Evolutionary conservation across 192 early-diverging fungal species (phyloP), one percentile per base, ranked within the genome.

Genomic region (Radiomyces spectabilis): DNA sequence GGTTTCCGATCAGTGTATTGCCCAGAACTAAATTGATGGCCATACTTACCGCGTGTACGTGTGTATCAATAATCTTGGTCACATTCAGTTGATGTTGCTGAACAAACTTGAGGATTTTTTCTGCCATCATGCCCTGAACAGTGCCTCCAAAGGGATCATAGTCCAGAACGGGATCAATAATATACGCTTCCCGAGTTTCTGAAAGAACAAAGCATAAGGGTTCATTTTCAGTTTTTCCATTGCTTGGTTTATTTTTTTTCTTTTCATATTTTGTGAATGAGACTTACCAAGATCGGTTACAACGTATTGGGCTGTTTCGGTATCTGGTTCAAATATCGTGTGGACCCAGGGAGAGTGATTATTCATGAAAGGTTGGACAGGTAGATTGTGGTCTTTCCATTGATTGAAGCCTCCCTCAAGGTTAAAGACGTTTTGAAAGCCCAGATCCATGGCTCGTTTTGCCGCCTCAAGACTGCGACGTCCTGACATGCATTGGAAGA

Each of bases 271-370:
- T 45, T 45, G 15, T 12, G 9, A 12, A 33, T 35, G 43, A 19
- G 35, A 42, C 46, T 55, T 60, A 60, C 57, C 64, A 42, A 60
- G 41, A 51, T 66, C 57, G 19, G 57, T 55, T 4, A 66, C 53
- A 31, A 66, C 32, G 33, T 55, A 66, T 30, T 66, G 57, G 24
- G 64, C 64, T 3, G 64, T 60, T 16, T 60, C 64, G 19, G 64
- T 66, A 2, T 53, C 53, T 13, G 4, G 10, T 16, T 60, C 64
- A 42, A 66, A 38, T 13, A 66, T 26, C 10, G 64, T 55, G 40
- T 66, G 57, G 1, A 66, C 47, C 47, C 57, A 55, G 37, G 64
- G 57, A 12, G 64, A 60, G 43, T 66, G 64, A 16, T 66, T 66
- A 12, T 66, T 60, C 15, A 34, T 35, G 21, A 59, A 66, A 2